A percentile compares a stretch with the other conserved stretches of the same genome.
phyloP scores from a whole-genome alignment of 805 yeast genomes.

The Cyberlindnera bimundalis region DNA sequence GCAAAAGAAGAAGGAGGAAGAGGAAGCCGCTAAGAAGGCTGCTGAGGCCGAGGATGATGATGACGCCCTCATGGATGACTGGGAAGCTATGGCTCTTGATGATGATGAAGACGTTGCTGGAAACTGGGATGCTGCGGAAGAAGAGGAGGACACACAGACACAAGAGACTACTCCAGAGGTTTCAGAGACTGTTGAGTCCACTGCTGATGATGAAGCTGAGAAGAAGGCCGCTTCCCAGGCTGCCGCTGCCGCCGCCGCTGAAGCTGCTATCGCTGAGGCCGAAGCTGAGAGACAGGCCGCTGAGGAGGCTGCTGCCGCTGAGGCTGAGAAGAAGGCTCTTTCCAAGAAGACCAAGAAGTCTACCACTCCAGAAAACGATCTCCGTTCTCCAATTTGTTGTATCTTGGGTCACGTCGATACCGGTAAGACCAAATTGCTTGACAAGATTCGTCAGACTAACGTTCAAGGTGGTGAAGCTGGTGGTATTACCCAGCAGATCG shows the following conservation, averaged over 20 bases:
- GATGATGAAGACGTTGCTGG: constrained; percentile 55
- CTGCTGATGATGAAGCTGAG: constrained; percentile 6
- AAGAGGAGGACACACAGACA: constrained; percentile 4
- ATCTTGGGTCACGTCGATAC: constrained; percentile 99
- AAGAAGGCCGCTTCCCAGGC: constrained; percentile 2
- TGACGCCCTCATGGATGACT: constrained; percentile 65
- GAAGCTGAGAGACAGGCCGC: constrained; percentile 12
- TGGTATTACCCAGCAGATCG: constrained; percentile 99
- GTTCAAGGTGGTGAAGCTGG: constrained; percentile 99
- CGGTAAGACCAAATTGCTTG: constrained; percentile 96
- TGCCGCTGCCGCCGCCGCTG: constrained; percentile 25
- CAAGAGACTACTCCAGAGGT: constrained; percentile 25
- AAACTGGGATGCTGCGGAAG: constrained; percentile 49
- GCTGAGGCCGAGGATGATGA: constrained; percentile 29
- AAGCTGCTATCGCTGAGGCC: constrained; percentile 12
- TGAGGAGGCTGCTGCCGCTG: constrained; percentile 22
- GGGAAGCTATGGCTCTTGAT: constrained; percentile 71
- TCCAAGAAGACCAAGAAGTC: constrained; percentile 24
- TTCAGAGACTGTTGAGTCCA: constrained; percentile 28
- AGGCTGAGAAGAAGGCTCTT: constrained; percentile 16
- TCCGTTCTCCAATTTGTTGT: constrained; percentile 99
- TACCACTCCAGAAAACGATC: constrained; percentile 40
- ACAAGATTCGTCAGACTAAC: constrained; percentile 96
- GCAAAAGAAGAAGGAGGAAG: constrained; percentile 28
- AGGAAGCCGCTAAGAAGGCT: constrained; percentile 22